phyloP scores from a whole-genome alignment of 2,329 filamentous ascomycete genomes.

The Alternaria sp. region DNA sequence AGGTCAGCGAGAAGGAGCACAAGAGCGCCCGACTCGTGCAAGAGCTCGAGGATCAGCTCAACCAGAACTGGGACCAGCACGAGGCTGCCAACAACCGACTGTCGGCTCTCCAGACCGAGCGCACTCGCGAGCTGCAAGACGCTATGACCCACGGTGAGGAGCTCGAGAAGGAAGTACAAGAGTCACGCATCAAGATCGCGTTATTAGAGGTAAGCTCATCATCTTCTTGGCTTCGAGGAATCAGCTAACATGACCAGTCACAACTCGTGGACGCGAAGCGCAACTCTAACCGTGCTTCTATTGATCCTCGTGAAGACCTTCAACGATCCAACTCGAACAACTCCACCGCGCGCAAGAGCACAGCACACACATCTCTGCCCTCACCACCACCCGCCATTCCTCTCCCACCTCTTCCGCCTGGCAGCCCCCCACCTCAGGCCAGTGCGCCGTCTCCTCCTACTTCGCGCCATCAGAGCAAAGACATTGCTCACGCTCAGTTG shows the following conservation, averaged over 20 bases:
- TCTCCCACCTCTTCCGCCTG: conserved; percentile 80
- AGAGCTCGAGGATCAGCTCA: conserved; percentile 95
- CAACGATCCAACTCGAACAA: conserved; percentile 64
- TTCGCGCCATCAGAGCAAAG: conserved; percentile 80
- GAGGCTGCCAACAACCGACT: conserved; percentile 84
- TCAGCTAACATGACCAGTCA: conserved; percentile 54
- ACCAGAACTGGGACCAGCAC: conserved; percentile 92
- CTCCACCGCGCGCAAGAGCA: conserved; percentile 82
- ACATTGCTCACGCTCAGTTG: conserved; percentile 77
- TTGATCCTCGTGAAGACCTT: conserved; percentile 55
- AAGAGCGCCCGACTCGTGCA: conserved; percentile 92
- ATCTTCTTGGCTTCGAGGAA: background rate
- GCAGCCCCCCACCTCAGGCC: conserved; percentile 56
- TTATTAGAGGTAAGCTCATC: conserved; percentile 71
- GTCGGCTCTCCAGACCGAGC: conserved; percentile 66
- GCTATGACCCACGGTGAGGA: conserved; percentile 51
- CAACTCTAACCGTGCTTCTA: conserved; percentile 54
- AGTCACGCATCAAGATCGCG: conserved; percentile 76
- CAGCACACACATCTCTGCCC: conserved; percentile 81
- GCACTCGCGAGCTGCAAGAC: conserved; percentile 51
- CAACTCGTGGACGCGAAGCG: conserved; percentile 66
- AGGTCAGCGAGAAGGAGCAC: conserved; percentile 71
- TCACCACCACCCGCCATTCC: conserved; percentile 95
- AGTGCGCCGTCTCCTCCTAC: conserved; percentile 63
- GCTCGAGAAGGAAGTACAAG: conserved; percentile 70